phyloP scores from a whole-genome alignment of 2,329 filamentous ascomycete genomes.

The Colletotrichum nymphaeae region DNA sequence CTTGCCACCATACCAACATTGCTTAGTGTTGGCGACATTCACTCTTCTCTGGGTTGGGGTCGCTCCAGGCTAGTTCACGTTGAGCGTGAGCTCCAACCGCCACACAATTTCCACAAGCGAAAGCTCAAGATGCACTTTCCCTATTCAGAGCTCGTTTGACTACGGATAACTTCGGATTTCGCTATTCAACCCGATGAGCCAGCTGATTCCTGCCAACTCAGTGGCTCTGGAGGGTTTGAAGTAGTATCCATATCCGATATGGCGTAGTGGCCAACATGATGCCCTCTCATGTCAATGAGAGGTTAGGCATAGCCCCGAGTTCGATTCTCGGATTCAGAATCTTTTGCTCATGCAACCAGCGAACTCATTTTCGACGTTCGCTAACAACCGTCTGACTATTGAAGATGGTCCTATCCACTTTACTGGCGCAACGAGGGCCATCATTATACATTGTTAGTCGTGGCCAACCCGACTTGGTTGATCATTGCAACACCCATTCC shows the following conservation, averaged over 20 bases:
- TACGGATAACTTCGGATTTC: background rate
- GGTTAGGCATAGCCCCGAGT: background rate
- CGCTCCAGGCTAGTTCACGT: background rate
- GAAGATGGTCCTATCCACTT: too few species aligned
- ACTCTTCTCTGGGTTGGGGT: background rate
- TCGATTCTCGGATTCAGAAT: background rate
- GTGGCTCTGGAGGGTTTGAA: accelerated
- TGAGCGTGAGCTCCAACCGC: background rate
- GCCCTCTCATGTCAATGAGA: background rate
- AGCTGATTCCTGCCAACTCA: accelerated
- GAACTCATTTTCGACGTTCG: too few species aligned
- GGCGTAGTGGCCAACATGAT: background rate
- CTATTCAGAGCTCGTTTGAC: background rate
- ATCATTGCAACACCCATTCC: too few species aligned
- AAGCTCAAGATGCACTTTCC: background rate
- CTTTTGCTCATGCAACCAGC: background rate
- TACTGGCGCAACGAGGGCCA: too few species aligned
- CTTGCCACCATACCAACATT: background rate
- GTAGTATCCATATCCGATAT: background rate
- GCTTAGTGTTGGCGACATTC: background rate
- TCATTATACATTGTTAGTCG: too few species aligned
- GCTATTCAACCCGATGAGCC: too few species aligned
- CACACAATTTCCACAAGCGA: background rate
- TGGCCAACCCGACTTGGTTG: too few species aligned
- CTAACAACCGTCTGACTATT: too few species aligned